Percentiles rank a stretch among this genome's conserved stretches.
Conservation (phyloP, 1,284 basidiomycete species). For the Ganoderma meredithae region DNA sequence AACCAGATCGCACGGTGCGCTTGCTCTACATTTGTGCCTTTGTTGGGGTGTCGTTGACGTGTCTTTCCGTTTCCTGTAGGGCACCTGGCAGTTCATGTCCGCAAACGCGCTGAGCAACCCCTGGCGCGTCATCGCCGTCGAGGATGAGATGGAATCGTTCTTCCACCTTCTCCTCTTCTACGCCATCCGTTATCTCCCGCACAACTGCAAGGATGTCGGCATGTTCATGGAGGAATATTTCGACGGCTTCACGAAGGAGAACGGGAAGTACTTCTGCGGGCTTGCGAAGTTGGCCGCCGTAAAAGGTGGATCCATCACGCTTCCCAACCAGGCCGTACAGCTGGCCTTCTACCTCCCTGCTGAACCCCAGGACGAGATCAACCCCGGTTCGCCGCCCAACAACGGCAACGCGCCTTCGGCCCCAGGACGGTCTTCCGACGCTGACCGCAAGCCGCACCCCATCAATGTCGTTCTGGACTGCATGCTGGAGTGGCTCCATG, state of each 20-base stretch:
- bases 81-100: conserved; percentile 29
- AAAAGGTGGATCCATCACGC: not conserved
- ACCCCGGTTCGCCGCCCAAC: too few relatives aligned
- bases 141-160: conserved; percentile 28
- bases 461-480: not conserved
- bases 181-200: conserved; percentile 20
- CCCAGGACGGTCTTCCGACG: not conserved
- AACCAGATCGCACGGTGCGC: conserved; percentile 20
- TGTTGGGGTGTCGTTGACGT: not conserved
- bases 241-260: conserved; percentile 13
- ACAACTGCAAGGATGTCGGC: conserved; percentile 19
- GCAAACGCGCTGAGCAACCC: conserved; percentile 10
- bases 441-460: not conserved
- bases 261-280: not conserved
- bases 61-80: conserved; percentile 7
- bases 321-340: not conserved
- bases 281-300: not conserved
- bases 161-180: conserved; percentile 24
- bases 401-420: not conserved
- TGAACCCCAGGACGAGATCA: not conserved
- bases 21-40: not conserved
- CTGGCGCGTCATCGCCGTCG: not conserved
- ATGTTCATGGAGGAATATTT: conserved; percentile 23
- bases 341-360: not conserved
- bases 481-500: not conserved